Percentiles rank a stretch among this genome's conserved stretches.
These are phyloP conservation scores for Solanum chiquidenum DNA, from an alignment of 257 asterid genomes.

Conservation along the genomic window DNA sequence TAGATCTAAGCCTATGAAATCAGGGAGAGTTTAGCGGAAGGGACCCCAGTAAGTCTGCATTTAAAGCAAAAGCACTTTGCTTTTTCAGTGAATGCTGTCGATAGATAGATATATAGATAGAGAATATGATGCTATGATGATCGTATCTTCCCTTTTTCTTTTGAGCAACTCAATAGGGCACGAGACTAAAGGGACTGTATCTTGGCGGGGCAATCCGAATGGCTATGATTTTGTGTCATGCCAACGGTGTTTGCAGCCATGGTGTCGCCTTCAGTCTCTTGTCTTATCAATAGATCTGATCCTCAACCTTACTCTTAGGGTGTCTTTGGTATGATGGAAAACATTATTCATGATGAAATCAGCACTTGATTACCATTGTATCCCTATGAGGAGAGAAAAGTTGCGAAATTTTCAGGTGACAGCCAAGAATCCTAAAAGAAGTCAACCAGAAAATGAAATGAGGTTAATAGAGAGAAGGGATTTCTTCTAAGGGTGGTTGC, in stretches of 20 bases:
- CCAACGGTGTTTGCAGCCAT: background rate
- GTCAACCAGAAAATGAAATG: background rate
- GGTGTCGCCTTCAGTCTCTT: slow-evolving; percentile 8
- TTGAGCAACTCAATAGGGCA: background rate
- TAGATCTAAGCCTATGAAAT: background rate
- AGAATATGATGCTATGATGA: background rate
- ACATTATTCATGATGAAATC: background rate
- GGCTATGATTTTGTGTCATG: background rate
- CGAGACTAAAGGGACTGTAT: background rate
- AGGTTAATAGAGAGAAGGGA: slow-evolving; percentile 1
- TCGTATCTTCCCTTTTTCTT: background rate
- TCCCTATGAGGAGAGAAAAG: background rate
- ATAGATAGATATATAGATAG: background rate
- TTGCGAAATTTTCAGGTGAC: background rate
- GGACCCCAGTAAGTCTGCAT: background rate
- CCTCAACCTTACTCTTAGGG: background rate
- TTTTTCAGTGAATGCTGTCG: background rate
- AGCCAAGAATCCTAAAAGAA: background rate
- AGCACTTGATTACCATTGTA: background rate
- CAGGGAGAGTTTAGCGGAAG: background rate
- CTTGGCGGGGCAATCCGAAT: slow-evolving; percentile 15
- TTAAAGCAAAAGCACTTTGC: background rate
- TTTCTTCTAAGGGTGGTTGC: background rate
- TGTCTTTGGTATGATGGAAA: background rate
- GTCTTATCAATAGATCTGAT: background rate